Evolutionary conservation across 371 early-diverging fungal species (phyloP).

Genomic region (Syncephalastrum sp.): DNA sequence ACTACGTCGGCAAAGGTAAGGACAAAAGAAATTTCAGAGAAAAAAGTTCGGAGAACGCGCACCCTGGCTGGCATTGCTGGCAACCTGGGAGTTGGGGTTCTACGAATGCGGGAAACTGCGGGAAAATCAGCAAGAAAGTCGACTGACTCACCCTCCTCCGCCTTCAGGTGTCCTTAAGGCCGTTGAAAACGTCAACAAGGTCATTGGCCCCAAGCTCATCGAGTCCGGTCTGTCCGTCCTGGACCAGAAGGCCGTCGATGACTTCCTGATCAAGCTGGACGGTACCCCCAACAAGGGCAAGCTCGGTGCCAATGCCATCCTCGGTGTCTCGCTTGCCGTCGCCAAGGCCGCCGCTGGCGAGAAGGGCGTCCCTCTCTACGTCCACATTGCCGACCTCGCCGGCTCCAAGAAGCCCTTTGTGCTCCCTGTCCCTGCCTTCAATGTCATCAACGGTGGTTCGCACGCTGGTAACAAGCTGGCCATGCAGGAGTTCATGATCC

Average conservation of each 20-base stretch:
- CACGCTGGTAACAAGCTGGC: conserved; percentile 99
- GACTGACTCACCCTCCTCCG: too few relatives aligned
- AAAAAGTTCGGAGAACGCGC: background rate
- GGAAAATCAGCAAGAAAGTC: too few relatives aligned
- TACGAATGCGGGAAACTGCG: too few relatives aligned
- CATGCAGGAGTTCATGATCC: conserved; percentile 99
- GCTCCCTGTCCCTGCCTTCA: conserved; percentile 98
- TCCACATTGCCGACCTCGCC: conserved; percentile 90
- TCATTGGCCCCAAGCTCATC: conserved; percentile 86
- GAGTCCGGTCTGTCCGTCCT: conserved; percentile 71
- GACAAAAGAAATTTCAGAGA: background rate
- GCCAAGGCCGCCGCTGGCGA: conserved; percentile 95
- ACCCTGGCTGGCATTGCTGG: too few relatives aligned
- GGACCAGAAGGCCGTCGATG: conserved; percentile 90
- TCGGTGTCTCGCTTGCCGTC: conserved; percentile 97
- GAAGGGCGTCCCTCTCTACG: conserved; percentile 90
- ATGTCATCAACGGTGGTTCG: conserved; percentile 99
- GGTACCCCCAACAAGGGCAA: conserved; percentile 95
- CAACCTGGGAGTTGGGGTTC: too few relatives aligned
- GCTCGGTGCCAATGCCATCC: conserved; percentile 98
- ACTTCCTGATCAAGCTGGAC: conserved; percentile 89
- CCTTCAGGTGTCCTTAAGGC: conserved; percentile 86
- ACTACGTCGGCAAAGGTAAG: conserved; percentile 95
- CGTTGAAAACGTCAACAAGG: conserved; percentile 89
- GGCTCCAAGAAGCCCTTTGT: conserved; percentile 83